A percentile compares a stretch with the other conserved stretches of the same genome.
Evolutionary conservation across 371 early-diverging fungal genomes (phyloP).

Genomic region (Mucor mucedo): DNA sequence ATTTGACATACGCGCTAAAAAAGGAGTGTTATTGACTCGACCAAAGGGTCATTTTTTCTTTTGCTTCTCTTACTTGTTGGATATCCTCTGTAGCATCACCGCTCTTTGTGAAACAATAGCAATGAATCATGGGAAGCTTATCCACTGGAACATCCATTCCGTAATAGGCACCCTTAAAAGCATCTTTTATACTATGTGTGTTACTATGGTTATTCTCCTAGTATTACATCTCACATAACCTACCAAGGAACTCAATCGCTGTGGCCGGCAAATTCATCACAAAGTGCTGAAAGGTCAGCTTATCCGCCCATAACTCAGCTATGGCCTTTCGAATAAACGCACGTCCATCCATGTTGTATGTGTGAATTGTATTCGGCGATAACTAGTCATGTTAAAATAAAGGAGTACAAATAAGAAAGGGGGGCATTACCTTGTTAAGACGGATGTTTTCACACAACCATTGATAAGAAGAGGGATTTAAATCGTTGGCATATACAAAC

Average conservation of each 20-base stretch:
- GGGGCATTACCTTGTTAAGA: constrained; percentile 76
- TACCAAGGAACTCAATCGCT: constrained; percentile 93
- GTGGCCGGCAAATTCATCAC: constrained; percentile 98
- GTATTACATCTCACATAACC: constrained; percentile 38
- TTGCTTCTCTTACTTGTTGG: not conserved
- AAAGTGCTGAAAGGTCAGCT: constrained; percentile 83
- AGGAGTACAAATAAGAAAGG: not conserved
- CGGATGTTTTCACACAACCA: constrained; percentile 84
- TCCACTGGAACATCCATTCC: constrained; percentile 45
- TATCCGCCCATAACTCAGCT: constrained; percentile 37
- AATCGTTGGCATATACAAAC: constrained; percentile 95
- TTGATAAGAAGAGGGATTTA: constrained; percentile 92
- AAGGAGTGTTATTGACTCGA: constrained; percentile 5
- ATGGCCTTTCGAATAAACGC: constrained; percentile 83
- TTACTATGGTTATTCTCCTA: constrained; percentile 36
- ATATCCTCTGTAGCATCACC: constrained; percentile 74
- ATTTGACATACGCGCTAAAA: constrained; percentile 57
- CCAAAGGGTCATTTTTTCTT: constrained; percentile 14
- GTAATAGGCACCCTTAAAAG: constrained; percentile 73
- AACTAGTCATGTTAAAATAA: constrained; percentile 21
- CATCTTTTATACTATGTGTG: constrained; percentile 44
- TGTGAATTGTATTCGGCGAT: constrained; percentile 36
- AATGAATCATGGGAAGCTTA: constrained; percentile 86
- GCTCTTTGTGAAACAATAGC: constrained; percentile 92
- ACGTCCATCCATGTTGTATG: constrained; percentile 92